Percentiles rank a stretch among this genome's conserved stretches.
phyloP scores from a whole-genome alignment of 169 alveolate genomes.

The Eimeria sp. region DNA sequence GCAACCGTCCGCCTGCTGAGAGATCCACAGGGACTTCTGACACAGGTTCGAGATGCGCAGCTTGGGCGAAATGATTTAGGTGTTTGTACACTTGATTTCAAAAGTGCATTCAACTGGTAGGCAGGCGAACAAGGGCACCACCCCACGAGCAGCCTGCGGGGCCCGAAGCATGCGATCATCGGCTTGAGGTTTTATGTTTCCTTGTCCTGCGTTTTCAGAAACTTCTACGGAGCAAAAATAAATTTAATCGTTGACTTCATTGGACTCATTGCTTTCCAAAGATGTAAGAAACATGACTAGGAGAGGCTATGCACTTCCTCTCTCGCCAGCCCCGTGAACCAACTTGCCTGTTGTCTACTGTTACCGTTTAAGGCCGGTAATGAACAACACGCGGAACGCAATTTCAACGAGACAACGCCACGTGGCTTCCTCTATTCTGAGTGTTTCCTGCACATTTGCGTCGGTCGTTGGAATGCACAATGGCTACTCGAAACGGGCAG shows the following conservation, averaged over 20 bases:
- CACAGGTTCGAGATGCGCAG: background rate
- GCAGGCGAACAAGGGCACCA: constrained; percentile 26
- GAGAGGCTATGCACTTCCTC: background rate
- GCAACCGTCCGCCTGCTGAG: background rate
- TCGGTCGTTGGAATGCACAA: background rate
- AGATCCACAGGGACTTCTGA: constrained; percentile 27
- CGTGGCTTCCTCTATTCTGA: background rate
- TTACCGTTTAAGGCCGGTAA: background rate
- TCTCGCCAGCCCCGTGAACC: constrained; percentile 53
- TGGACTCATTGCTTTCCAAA: background rate
- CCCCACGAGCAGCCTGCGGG: constrained; percentile 76
- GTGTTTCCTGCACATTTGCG: background rate
- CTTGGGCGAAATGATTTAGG: background rate
- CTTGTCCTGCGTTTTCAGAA: background rate
- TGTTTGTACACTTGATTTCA: background rate
- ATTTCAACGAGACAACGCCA: background rate
- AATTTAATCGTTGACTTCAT: background rate
- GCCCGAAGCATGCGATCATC: constrained; percentile 71
- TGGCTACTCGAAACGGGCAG: background rate
- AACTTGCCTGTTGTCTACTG: background rate
- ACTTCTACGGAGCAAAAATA: background rate
- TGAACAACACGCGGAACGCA: background rate
- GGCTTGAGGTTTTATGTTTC: constrained; percentile 6
- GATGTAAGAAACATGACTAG: background rate
- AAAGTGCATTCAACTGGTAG: background rate